phyloP scores from a whole-genome alignment of 495 filamentous ascomycete genomes.

The Penicillium robsamsonii region DNA sequence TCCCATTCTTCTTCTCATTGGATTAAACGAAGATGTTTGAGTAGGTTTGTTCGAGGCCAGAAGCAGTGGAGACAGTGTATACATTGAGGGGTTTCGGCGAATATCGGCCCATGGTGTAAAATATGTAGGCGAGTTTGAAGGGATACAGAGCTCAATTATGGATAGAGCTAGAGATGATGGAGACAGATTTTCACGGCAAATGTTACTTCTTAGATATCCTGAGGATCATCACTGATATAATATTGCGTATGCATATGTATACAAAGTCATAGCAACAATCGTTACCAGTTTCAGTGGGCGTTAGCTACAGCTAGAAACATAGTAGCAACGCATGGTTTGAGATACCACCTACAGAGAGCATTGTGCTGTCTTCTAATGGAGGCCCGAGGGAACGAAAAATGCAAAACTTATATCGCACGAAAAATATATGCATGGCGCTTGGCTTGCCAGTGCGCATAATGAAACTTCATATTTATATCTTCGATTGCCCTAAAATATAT shows the following conservation, averaged over 20 bases:
- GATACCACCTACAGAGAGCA: background rate
- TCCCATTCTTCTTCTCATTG: too few relatives aligned
- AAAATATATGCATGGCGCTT: constrained; percentile 1
- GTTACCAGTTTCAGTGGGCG: too few relatives aligned
- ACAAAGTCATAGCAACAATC: background rate
- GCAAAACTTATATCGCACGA: background rate
- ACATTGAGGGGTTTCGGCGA: background rate
- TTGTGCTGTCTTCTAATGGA: background rate
- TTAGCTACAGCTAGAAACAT: too few relatives aligned
- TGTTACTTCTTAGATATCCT: background rate
- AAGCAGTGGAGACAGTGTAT: background rate
- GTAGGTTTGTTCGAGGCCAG: too few relatives aligned
- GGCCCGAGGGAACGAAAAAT: background rate
- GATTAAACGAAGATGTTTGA: background rate
- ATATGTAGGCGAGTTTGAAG: background rate
- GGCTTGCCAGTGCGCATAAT: background rate
- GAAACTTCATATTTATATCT: background rate
- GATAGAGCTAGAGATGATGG: background rate
- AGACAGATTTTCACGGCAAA: background rate
- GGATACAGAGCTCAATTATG: background rate
- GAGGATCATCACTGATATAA: background rate
- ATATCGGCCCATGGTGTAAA: background rate
- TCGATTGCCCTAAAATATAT: background rate
- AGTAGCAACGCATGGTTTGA: background rate
- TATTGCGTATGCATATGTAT: background rate